Evolutionary conservation across 176 grass and related monocot species (phyloP).

Genomic region (Ananas comosus): DNA sequence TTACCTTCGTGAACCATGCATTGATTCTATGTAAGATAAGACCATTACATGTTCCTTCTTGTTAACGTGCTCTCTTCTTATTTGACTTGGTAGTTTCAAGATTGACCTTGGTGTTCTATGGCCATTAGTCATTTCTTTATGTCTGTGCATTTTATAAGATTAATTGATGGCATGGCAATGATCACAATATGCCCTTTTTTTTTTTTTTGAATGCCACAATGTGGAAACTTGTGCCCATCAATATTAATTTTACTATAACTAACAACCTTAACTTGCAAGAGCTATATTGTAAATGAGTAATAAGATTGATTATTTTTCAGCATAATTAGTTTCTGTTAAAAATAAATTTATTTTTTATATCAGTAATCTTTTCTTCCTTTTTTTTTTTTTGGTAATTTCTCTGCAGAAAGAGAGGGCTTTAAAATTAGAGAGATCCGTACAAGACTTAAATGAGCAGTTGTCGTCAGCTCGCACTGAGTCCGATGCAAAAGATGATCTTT

Average conservation of each 20-base stretch:
- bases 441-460: slow-evolving; percentile 60
- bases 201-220: too few species aligned
- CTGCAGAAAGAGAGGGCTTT: slow-evolving; percentile 55
- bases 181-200: too few species aligned
- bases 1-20: too few species aligned
- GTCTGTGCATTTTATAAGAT: neutral
- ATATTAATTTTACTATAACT: slow-evolving; percentile 7
- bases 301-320: neutral
- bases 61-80: neutral
- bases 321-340: slow-evolving; percentile 1
- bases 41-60: neutral
- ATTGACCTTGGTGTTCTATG: neutral
- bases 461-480: slow-evolving; percentile 53
- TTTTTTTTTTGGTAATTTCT: slow-evolving; percentile 7
- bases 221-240: neutral
- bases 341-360: neutral
- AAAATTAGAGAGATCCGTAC: slow-evolving; percentile 57
- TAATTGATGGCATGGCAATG: too few species aligned
- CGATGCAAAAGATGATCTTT: slow-evolving; percentile 54
- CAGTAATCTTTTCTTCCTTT: slow-evolving; percentile 7
- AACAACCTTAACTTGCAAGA: neutral
- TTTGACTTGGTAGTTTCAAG: neutral
- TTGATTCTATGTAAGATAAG: neutral
- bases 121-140: neutral
- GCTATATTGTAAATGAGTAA: neutral